Evolutionary conservation across 2,329 filamentous ascomycete genomes (phyloP), one percentile per base, ranked within the genome.

Genomic region (Sclerotinia subarctica): DNA sequence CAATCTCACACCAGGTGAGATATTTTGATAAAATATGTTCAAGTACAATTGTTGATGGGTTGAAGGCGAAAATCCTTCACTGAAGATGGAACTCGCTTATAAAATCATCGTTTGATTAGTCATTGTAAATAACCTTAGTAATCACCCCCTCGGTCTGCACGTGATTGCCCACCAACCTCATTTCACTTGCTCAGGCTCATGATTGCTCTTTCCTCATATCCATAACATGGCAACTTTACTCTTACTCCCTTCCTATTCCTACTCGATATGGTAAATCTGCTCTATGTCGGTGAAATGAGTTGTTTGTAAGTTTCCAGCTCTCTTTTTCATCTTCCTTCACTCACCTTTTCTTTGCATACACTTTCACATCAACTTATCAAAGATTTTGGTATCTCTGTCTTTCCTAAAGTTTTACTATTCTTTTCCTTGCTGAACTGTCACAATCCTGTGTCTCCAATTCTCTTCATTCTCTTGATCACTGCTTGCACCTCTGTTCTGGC

Each of bases 11-110:
- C 57, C 54, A 56, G 29, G 42, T 32, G 54, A 57, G 35, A 42
- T 57, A 13, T 35, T 42, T 42, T 15, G 38, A 42, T 15, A 42
- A 42, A 17, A 47, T 6, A n/a, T 47, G 44, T 47, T 47, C 24
- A 10, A 24, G 32, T 10, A 17, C 4, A 54, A 17, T 2, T 57
- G n/a, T n/a, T 42, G 21, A 57, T 5, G 21, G 8, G 7, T 6
- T 58, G 54, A 57, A 62, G 44, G 21, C 46, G 21, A 51, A 62
- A 62, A 62, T 24, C 58, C 32, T 62, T 62, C 46, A 62, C n/a
- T 38, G 1, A 17, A 26, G 24, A 24, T 21, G 32, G 2, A 7
- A n/a, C 59, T 62, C 59, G 59, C 46, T 35, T 62, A 51, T n/a
- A 21, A 4, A 51, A 3, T 2, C 13, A 15, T 15, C 5, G 1